Base-by-base conservation (phyloP, 208 protist species). In the Trypanosoma vivax region DNA sequence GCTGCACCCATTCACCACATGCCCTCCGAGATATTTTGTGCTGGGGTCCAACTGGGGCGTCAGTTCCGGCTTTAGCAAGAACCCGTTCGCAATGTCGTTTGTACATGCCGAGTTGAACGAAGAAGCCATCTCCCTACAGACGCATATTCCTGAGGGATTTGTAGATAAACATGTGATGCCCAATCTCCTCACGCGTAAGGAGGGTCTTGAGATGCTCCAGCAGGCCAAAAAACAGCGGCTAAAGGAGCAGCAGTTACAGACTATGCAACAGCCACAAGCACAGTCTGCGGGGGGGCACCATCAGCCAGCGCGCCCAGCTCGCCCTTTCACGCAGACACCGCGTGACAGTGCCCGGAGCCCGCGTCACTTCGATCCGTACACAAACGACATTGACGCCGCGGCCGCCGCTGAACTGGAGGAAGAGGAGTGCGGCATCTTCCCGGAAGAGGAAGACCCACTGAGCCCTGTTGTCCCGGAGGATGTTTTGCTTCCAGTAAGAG, bases 1-100 rank as follows among this genome's bases (percentile, higher is more conserved):
- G 10, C 72, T 92, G 56, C 77, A 62, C 37, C 79, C 83, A 13
- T 88, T 92, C 58, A 84, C 79, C 18, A 52, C 65, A 11, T 92
- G 83, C 61, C 83, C 83, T 2, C 83, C 83, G 1, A 79, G 83
- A 41, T 92, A 87, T 61, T 88, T 82, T 37, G 51, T 83, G 0
- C 71, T 91, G 31, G 83, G 83, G 34, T 68, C 76, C 1, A 92
- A 88, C 68, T 88, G 75, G 77, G 78, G 83, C 38, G 74, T 82
- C 19, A 78, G 71, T 27, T 67, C 71, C 13, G 70, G 68, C 42
- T 74, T 66, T 47, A 48, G 37, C 30, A 70, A 58, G 40, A 90
- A 85, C 63, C 78, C 75, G 4, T 83, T 77, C 60, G 77, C 83
- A 18, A 65, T 73, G 47, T 76, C 61, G 61, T 88, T 83, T 42